Percentiles rank a stretch among this genome's conserved stretches.
These are phyloP conservation scores for Tulasnella sp. DNA, from an alignment of 768 basidiomycete genomes.

Conservation along the genomic window DNA sequence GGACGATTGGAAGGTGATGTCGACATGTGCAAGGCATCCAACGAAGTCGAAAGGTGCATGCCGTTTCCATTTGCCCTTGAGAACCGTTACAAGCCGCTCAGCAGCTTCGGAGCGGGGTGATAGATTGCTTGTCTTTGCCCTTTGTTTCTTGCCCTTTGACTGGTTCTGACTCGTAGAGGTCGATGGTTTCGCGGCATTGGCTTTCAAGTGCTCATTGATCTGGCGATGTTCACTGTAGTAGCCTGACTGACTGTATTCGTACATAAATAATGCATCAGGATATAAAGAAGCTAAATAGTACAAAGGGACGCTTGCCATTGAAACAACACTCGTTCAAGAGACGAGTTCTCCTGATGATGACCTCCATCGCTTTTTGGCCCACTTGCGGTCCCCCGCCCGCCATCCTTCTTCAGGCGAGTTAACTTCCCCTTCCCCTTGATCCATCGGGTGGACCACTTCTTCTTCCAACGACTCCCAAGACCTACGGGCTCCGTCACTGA, in stretches of 20 bases:
- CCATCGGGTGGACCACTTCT: background rate
- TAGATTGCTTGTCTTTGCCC: background rate
- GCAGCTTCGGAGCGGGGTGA: background rate
- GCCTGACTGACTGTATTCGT: background rate
- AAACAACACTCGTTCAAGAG: background rate
- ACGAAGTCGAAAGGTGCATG: slow-evolving; percentile 19
- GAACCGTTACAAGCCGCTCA: background rate
- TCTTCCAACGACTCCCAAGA: background rate
- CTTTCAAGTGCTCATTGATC: background rate
- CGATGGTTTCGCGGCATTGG: background rate
- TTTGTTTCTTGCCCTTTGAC: background rate
- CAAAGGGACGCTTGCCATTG: background rate
- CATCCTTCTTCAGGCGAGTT: no score
- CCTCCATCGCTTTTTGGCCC: background rate
- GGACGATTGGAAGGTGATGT: slow-evolving; percentile 21
- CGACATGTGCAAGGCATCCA: slow-evolving; percentile 29
- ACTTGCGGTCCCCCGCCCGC: no score
- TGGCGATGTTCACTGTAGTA: background rate
- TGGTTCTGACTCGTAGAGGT: background rate
- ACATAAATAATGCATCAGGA: background rate
- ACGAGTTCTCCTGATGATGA: background rate
- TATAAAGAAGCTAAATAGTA: background rate
- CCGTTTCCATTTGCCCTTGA: background rate
- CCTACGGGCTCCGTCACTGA: background rate
- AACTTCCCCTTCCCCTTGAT: background rate